phyloP scores from a whole-genome alignment of 78 protist genomes.

The Tieghemostelium lacteum region DNA sequence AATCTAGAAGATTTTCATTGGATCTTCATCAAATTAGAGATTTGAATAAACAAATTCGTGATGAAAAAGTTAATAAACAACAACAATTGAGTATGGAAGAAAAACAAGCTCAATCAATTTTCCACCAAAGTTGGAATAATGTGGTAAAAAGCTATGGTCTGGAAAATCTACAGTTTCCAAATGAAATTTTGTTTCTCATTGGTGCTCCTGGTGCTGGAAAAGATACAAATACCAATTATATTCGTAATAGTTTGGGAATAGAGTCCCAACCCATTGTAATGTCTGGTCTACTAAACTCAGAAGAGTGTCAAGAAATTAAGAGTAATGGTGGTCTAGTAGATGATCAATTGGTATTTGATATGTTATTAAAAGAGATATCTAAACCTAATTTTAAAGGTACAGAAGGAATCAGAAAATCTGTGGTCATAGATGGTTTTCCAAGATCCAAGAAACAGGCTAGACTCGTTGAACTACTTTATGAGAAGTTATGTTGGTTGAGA shows the following conservation, averaged over 20 bases:
- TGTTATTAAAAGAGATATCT: neutral
- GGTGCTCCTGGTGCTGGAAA: slow-evolving; percentile 76
- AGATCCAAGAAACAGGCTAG: slow-evolving; percentile 40
- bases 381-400: slow-evolving; percentile 20
- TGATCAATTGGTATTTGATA: slow-evolving; percentile 36
- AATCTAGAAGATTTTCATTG: slow-evolving; percentile 13
- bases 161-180: slow-evolving; percentile 39
- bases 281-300: slow-evolving; percentile 36
- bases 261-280: slow-evolving; percentile 35
- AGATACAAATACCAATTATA: slow-evolving; percentile 30
- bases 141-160: slow-evolving; percentile 32
- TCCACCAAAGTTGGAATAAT: slow-evolving; percentile 23
- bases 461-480: slow-evolving; percentile 44
- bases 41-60: neutral
- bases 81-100: neutral
- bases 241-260: slow-evolving; percentile 1
- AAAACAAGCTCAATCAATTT: slow-evolving; percentile 17
- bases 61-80: neutral
- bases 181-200: slow-evolving; percentile 14
- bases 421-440: slow-evolving; percentile 71
- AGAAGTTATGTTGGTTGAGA: slow-evolving; percentile 6
- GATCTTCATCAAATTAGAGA: neutral
- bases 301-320: slow-evolving; percentile 46
- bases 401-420: neutral
- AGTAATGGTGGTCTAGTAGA: slow-evolving; percentile 54